Conservation (phyloP, 1,284 basidiomycete genomes). For the Sporisorium graminicola region DNA sequence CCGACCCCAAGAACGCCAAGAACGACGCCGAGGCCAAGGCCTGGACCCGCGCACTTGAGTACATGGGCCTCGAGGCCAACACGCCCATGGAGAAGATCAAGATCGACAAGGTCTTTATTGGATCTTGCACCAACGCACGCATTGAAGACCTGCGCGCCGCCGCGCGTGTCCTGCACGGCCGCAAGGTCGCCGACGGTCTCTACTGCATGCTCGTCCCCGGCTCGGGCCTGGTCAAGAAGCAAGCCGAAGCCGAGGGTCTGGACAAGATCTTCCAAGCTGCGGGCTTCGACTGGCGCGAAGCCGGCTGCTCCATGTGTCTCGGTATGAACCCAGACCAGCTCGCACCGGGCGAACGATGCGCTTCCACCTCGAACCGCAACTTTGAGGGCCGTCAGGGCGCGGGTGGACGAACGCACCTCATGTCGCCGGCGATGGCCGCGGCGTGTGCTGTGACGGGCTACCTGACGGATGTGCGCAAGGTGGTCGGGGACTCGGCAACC, state of each 20-base stretch:
- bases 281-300: conserved; percentile 69
- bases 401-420: conserved; percentile 67
- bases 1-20: conserved; percentile 63
- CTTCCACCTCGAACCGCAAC: conserved; percentile 70
- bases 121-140: conserved; percentile 68
- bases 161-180: conserved; percentile 65
- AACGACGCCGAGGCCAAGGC: conserved; percentile 56
- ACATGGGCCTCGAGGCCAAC: conserved; percentile 67
- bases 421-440: conserved; percentile 68
- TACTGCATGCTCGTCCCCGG: conserved; percentile 69
- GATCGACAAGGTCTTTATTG: conserved; percentile 69
- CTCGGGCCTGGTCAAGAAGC: conserved; percentile 68
- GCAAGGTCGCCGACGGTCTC: conserved; percentile 60
- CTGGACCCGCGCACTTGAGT: conserved; percentile 61
- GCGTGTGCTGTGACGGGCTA: conserved; percentile 67
- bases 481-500: conserved; percentile 36
- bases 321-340: conserved; percentile 70
- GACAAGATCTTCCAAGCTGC: conserved; percentile 69
- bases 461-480: conserved; percentile 68
- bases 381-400: conserved; percentile 68
- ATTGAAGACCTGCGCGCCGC: conserved; percentile 68
- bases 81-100: conserved; percentile 68
- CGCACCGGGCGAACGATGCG: conserved; percentile 67
- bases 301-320: conserved; percentile 69
- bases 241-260: conserved; percentile 69